Evolutionary conservation across 805 yeast genomes (phyloP), one percentile per base, ranked within the genome.

Genomic region (Debaryomyces castellii): DNA sequence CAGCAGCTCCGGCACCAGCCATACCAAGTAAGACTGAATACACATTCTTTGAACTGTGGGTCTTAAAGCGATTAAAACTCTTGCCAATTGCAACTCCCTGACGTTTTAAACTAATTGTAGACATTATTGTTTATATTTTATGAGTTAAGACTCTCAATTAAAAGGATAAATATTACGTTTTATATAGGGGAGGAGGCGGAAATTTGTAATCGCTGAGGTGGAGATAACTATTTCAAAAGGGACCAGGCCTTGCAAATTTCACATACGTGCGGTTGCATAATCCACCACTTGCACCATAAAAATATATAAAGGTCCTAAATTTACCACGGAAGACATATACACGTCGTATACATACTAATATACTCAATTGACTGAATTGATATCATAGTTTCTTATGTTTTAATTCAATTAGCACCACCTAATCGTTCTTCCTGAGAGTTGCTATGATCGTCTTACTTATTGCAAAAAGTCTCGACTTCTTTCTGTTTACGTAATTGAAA

Each of bases 1-100:
- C 55, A 10, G 52, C 22, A 9, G 62, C 61, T 28, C 58, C 60
- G 18, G 64, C 42, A 43, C 64, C 66, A 41, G 50, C 55, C 24
- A 59, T 41, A 12, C 62, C 62, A n/a, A 56, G 52, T n/a, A 55
- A 38, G 17, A 40, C 22, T 16, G 41, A 35, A 32, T 32, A 24
- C 25, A 36, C 28, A 12, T 32, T 14, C 23, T 11, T 44, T 10
- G 39, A 18, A 25, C 22, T 28, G 16, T 44, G 22, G n/a, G 34
- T 25, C 38, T 36, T 38, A 20, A 38, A 39, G 10, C 22, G 17
- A n/a, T 16, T 21, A 18, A 39, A 32, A 25, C 18, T 17, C 30
- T 27, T 43, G n/a, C 39, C 39, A 43, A 43, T 21, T 22, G 42
- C 17, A 27, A n/a, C 23, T 5, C 36, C 39, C 25, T 43, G 39